These are phyloP conservation scores for Paulownia fortunei DNA, from an alignment of 257 asterid genomes.

Conservation along the genomic window DNA sequence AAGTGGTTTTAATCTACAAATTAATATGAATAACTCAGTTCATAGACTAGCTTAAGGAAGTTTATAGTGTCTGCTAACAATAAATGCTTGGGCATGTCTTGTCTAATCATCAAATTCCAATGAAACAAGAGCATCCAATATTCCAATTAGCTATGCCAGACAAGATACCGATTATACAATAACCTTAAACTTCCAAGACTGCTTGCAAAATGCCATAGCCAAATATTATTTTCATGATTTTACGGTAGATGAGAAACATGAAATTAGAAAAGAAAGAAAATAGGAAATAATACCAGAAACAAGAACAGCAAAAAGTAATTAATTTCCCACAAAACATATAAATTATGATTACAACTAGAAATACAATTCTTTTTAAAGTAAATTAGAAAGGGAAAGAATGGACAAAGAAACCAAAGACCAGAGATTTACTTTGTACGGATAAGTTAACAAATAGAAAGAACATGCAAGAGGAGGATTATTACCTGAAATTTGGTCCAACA, in stretches of 20 bases:
- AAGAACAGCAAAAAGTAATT: neutral
- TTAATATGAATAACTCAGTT: neutral
- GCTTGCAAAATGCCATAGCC: neutral
- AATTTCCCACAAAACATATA: neutral
- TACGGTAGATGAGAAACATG: neutral
- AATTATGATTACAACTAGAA: neutral
- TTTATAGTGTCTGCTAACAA: neutral
- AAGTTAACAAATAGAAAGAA: neutral
- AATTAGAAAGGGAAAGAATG: neutral
- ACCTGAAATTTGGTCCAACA: conserved; percentile 41
- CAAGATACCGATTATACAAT: too few relatives aligned
- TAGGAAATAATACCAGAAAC: neutral
- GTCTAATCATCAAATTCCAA: neutral
- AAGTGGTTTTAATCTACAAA: neutral
- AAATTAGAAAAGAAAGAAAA: neutral
- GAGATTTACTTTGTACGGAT: neutral
- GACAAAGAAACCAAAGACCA: too few relatives aligned
- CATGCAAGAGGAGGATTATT: neutral
- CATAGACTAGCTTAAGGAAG: neutral
- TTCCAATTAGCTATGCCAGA: too few relatives aligned
- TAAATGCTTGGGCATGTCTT: neutral
- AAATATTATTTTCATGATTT: neutral
- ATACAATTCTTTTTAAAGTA: neutral
- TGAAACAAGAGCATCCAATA: too few relatives aligned
- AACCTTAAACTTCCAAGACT: too few relatives aligned